Evolutionary conservation across 2,329 filamentous ascomycete species (phyloP).

Genomic region (Neonectria coccinea): DNA sequence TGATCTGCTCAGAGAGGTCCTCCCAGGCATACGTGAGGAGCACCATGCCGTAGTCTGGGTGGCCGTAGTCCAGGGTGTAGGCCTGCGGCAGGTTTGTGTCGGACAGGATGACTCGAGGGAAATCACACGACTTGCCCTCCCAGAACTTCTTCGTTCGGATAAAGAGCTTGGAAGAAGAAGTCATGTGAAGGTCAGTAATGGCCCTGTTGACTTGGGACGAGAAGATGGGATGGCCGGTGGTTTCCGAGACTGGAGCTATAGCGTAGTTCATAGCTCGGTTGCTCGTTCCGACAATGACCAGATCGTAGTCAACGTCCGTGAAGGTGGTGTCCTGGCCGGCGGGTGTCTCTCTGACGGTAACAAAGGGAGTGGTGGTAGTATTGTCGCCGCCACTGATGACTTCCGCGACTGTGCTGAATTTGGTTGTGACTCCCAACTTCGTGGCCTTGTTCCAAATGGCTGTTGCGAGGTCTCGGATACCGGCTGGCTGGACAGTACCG

Average conservation of each 20-base stretch:
- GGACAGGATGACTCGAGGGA: not conserved
- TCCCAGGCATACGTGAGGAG: not conserved
- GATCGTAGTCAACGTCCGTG: not conserved
- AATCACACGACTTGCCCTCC: not conserved
- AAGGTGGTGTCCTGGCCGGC: not conserved
- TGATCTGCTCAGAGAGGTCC: not conserved
- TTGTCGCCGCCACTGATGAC: not conserved
- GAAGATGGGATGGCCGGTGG: not conserved
- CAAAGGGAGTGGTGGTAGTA: not conserved
- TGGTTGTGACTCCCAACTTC: not conserved
- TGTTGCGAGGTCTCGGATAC: not conserved
- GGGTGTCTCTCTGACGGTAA: not conserved
- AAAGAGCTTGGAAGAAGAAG: not conserved
- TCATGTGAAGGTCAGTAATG: not conserved
- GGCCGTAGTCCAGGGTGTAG: conserved; percentile 3
- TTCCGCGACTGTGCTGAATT: not conserved
- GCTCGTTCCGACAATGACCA: not conserved
- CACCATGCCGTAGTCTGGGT: not conserved
- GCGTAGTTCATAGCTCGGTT: not conserved
- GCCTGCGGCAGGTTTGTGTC: not conserved
- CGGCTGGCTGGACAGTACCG: not conserved
- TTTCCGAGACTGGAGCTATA: not conserved
- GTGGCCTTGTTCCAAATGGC: not conserved
- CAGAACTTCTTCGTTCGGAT: not conserved
- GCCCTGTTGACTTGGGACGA: not conserved